These are phyloP conservation scores for Mycena galericulata DNA, from an alignment of 768 basidiomycete species.

Conservation along the genomic window DNA sequence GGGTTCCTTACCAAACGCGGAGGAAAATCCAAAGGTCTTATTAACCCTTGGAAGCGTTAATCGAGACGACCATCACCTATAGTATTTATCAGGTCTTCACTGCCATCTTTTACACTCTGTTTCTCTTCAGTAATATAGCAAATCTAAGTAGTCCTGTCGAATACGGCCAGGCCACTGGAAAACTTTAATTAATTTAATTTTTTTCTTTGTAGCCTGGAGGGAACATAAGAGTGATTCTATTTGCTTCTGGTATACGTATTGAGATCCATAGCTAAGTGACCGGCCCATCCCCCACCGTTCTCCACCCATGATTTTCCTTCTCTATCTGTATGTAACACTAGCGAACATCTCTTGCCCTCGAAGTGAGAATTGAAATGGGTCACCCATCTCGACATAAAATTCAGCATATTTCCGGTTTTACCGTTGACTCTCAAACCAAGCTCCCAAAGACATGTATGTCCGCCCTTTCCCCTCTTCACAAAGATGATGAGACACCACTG, in stretches of 20 bases:
- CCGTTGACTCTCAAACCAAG: background rate
- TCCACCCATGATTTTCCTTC: background rate
- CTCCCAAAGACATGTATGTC: background rate
- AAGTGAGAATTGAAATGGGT: constrained; percentile 12
- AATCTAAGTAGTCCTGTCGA: background rate
- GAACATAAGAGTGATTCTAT: too few relatives aligned
- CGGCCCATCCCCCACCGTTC: background rate
- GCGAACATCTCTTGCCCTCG: background rate
- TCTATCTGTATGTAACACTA: constrained; percentile 3
- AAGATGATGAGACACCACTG: background rate
- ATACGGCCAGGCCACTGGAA: background rate
- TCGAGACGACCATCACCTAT: background rate
- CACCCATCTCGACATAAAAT: background rate
- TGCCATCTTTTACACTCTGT: background rate
- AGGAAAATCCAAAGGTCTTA: background rate
- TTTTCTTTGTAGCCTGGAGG: background rate
- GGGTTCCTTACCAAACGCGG: background rate
- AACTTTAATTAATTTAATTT: background rate
- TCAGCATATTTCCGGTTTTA: background rate
- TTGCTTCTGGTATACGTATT: background rate
- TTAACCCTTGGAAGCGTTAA: background rate
- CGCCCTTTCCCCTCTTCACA: background rate
- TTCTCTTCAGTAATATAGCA: background rate
- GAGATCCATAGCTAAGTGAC: background rate
- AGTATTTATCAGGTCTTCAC: background rate